phyloP scores from a whole-genome alignment of 1,284 basidiomycete genomes.

The Ustilago bromivora region DNA sequence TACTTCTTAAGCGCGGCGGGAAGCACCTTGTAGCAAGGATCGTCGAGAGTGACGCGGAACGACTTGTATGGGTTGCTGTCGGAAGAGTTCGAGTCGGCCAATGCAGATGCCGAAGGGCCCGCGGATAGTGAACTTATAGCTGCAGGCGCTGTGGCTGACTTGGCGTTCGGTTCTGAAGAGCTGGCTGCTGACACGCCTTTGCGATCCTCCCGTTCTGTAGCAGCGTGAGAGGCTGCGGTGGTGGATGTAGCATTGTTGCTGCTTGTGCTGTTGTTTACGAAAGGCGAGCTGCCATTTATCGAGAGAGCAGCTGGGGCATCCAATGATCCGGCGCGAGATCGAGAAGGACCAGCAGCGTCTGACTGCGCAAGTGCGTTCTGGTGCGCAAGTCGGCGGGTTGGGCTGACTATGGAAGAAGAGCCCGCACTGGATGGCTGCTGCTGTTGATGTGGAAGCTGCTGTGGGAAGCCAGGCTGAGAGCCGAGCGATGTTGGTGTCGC shows the following conservation, averaged over 20 bases:
- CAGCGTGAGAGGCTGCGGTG: slow-evolving; percentile 4
- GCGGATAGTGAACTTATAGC: slow-evolving; percentile 11
- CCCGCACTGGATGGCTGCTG: slow-evolving; percentile 24
- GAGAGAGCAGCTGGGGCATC: slow-evolving; percentile 16
- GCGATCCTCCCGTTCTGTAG: slow-evolving; percentile 26
- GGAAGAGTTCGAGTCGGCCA: slow-evolving; percentile 25
- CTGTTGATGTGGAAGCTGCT: slow-evolving; percentile 19
- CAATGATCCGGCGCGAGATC: slow-evolving; percentile 37
- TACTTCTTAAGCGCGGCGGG: slow-evolving; percentile 98
- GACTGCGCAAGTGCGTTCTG: slow-evolving; percentile 32
- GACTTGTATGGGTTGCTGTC: slow-evolving; percentile 70
- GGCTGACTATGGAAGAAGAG: slow-evolving; percentile 35
- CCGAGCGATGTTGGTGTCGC: slow-evolving; percentile 38
- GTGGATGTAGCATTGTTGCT: neutral
- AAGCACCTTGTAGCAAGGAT: slow-evolving; percentile 97
- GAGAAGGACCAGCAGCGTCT: slow-evolving; percentile 23
- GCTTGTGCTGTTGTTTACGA: slow-evolving; percentile 5
- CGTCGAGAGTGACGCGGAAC: slow-evolving; percentile 79
- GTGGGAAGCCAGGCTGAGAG: slow-evolving; percentile 32
- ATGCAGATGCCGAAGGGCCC: slow-evolving; percentile 11
- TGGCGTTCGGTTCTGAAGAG: slow-evolving; percentile 15
- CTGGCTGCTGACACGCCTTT: slow-evolving; percentile 17
- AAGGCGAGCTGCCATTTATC: slow-evolving; percentile 12
- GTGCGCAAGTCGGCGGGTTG: slow-evolving; percentile 46
- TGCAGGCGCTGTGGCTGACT: slow-evolving; percentile 4